Conservation (phyloP, 2,329 filamentous ascomycete genomes). For the Plectosphaerella plurivora region DNA sequence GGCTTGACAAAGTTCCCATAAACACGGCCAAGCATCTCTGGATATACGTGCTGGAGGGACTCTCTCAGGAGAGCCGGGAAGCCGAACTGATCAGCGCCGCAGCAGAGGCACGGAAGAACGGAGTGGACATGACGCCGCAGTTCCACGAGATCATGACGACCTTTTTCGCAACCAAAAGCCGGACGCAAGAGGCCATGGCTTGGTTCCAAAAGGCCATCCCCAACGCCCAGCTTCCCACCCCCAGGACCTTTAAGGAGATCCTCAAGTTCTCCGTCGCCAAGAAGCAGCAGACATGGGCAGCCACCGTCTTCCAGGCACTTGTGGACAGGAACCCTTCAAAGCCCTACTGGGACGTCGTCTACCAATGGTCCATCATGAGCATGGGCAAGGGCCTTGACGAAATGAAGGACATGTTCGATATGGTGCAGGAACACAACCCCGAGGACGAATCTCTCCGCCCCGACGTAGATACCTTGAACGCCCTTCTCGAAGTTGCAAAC, state of each 20-base stretch:
- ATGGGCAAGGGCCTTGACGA: constrained; percentile 67
- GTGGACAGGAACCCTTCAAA: constrained; percentile 44
- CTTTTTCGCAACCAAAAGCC: constrained; percentile 57
- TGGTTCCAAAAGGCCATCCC: constrained; percentile 60
- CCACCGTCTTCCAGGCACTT: constrained; percentile 50
- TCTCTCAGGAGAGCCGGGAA: constrained; percentile 56
- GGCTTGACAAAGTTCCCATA: constrained; percentile 2
- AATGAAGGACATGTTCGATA: constrained; percentile 66
- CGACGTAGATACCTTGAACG: constrained; percentile 71
- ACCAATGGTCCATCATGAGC: constrained; percentile 71
- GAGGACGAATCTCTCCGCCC: constrained; percentile 45
- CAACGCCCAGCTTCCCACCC: constrained; percentile 31
- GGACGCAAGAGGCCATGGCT: constrained; percentile 56
- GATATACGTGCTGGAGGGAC: constrained; percentile 53
- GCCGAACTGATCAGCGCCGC: constrained; percentile 53
- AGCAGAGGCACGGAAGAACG: constrained; percentile 43
- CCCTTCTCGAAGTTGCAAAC: constrained; percentile 67
- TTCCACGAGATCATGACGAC: constrained; percentile 53
- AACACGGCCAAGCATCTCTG: constrained; percentile 31
- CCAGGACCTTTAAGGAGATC: constrained; percentile 46
- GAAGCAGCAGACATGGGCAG: constrained; percentile 57
- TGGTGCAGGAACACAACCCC: constrained; percentile 51
- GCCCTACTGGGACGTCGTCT: constrained; percentile 64
- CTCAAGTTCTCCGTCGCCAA: constrained; percentile 58
- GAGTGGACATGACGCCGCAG: constrained; percentile 35